Conservation (phyloP, 2,329 filamentous ascomycete species). For the Knufia petricola region DNA sequence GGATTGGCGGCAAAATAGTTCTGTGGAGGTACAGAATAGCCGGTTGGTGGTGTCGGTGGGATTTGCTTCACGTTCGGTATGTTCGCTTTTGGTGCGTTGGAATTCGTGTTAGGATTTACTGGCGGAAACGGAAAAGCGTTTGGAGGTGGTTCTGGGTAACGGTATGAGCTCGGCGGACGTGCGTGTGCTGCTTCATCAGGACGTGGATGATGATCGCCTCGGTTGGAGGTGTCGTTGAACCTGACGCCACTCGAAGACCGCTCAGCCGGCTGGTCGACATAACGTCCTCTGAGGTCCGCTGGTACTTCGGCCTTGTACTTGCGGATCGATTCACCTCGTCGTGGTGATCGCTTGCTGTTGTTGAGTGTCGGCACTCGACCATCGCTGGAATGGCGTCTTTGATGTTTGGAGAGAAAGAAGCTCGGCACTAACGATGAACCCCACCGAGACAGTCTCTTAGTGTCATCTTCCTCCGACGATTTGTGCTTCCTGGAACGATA, state of each 20-base stretch:
- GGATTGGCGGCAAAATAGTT: background rate
- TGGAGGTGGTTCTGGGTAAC: constrained; percentile 6
- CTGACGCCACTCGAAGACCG: background rate
- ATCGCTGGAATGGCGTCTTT: constrained; percentile 22
- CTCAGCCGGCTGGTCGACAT: background rate
- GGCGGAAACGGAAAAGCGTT: background rate
- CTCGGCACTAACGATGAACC: constrained; percentile 18
- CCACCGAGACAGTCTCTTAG: constrained; percentile 12
- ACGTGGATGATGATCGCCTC: background rate
- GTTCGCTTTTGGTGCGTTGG: background rate
- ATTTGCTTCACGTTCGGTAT: background rate
- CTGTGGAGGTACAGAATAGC: too few relatives aligned
- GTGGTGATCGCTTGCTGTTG: background rate
- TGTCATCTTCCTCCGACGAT: constrained; percentile 15
- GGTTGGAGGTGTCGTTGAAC: background rate
- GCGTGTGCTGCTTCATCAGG: background rate
- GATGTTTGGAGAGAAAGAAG: constrained; percentile 17
- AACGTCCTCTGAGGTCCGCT: background rate
- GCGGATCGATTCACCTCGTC: constrained; percentile 1
- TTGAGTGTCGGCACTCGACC: constrained; percentile 5
- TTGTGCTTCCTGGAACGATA: constrained; percentile 18
- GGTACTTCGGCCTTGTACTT: constrained; percentile 6
- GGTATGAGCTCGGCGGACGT: constrained; percentile 5
- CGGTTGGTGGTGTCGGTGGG: background rate
- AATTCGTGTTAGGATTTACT: background rate